These are phyloP conservation scores for Coniella vitis DNA, from an alignment of 2,329 filamentous ascomycete species.

Conservation along the genomic window DNA sequence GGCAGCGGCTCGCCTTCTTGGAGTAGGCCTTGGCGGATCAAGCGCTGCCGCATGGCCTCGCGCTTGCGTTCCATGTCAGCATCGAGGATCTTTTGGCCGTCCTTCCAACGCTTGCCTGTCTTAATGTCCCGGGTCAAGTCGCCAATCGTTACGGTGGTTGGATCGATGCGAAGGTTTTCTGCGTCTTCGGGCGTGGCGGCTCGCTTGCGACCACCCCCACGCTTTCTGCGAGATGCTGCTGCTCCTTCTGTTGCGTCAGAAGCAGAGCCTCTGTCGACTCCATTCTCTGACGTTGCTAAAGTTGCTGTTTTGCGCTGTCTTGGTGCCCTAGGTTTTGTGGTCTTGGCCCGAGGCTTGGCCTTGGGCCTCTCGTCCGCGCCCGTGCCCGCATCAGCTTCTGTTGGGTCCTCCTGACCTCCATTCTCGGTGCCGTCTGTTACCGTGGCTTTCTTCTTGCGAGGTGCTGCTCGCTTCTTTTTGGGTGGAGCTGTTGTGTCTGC, in stretches of 20 bases:
- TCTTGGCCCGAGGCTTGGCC: neutral
- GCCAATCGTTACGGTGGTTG: constrained; percentile 61
- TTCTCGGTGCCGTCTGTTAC: constrained; percentile 9
- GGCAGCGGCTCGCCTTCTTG: constrained; percentile 7
- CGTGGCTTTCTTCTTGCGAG: constrained; percentile 15
- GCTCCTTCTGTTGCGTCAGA: constrained; percentile 4
- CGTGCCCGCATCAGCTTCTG: constrained; percentile 16
- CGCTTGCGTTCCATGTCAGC: constrained; percentile 64
- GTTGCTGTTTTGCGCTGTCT: constrained; percentile 13
- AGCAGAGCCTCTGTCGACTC: neutral
- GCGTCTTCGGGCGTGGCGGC: constrained; percentile 56
- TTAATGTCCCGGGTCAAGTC: constrained; percentile 64
- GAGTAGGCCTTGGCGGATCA: constrained; percentile 13
- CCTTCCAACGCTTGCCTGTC: constrained; percentile 49
- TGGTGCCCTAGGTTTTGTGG: constrained; percentile 16
- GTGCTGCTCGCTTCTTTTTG: constrained; percentile 19
- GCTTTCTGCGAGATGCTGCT: constrained; percentile 18
- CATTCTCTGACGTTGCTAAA: neutral
- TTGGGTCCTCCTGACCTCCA: constrained; percentile 11
- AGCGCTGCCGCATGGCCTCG: constrained; percentile 22
- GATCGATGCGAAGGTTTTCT: constrained; percentile 56
- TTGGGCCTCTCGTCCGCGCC: too few species aligned
- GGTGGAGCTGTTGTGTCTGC: constrained; percentile 9
- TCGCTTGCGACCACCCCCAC: constrained; percentile 31
- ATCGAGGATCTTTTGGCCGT: constrained; percentile 59